Percentiles rank a stretch among this genome's conserved stretches.
Evolutionary conservation across 441 rosid genomes (phyloP).

Genomic region (Macaranga tanarius): DNA sequence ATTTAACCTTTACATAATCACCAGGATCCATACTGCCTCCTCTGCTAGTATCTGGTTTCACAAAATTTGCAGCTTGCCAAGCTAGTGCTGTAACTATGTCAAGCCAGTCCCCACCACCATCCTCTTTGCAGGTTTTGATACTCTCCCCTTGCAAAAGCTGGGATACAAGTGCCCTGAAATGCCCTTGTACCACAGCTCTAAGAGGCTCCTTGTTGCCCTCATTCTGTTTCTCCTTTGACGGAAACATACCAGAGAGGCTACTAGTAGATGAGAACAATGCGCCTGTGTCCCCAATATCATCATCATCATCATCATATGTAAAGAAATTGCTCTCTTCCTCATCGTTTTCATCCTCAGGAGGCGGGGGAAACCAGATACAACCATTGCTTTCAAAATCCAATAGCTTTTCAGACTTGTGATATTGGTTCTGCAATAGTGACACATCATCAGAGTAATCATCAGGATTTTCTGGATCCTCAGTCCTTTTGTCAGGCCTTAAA

Average conservation of each 20-base stretch:
- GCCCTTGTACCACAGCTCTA: constrained; percentile 67
- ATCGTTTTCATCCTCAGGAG: constrained; percentile 77
- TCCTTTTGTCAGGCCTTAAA: constrained; percentile 53
- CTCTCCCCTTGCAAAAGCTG: constrained; percentile 80
- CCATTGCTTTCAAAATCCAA: constrained; percentile 88
- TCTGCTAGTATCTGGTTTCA: constrained; percentile 92
- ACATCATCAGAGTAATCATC: constrained; percentile 45
- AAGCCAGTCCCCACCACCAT: constrained; percentile 63
- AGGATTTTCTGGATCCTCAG: constrained; percentile 46
- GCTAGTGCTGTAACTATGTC: constrained; percentile 73
- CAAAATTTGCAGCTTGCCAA: constrained; percentile 93
- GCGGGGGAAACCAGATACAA: constrained; percentile 87
- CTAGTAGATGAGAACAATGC: constrained; percentile 64
- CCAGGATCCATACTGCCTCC: constrained; percentile 99
- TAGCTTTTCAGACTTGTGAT: constrained; percentile 44
- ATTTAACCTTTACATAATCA: constrained; percentile 88
- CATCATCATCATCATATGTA: constrained; percentile 78
- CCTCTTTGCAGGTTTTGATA: constrained; percentile 49
- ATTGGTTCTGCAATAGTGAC: constrained; percentile 37
- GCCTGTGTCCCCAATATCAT: constrained; percentile 74
- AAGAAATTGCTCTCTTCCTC: constrained; percentile 69
- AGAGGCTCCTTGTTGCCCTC: constrained; percentile 71
- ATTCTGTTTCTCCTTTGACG: constrained; percentile 62
- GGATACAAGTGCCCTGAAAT: constrained; percentile 92
- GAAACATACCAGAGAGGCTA: constrained; percentile 64